Base-by-base conservation (phyloP, 441 rosid species). In the Capsella rubella region DNA sequence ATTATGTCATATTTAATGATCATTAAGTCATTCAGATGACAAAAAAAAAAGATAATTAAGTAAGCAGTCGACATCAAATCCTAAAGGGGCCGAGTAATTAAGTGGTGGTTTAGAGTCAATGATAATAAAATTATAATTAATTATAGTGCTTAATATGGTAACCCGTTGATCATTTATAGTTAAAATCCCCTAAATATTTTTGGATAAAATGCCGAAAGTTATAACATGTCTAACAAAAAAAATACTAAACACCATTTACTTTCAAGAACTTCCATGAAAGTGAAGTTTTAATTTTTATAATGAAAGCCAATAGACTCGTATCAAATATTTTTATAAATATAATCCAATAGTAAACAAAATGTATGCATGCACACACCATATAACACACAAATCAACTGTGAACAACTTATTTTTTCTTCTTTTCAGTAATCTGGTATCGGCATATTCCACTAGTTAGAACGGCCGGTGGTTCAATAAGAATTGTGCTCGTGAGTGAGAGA, bases 81-180 rank as follows among this genome's bases (percentile, higher is more conserved):
- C 42, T 68, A 43, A 52, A 61, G 51, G 56, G 27, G 13, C 74
- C 69, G 15, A 8, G 56, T 40, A 32, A 21, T 21, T 35, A 13
- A 46, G 15, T 35, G 55, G 58, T 63, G 71, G 53, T 69, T 46
- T 35, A 46, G 53, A 75, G 74, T 75, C 79, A 62, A 75, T 75
- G 52, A 62, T 62, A 4, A 45, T 69, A 43, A 43, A 43, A 61
- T 15, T 51, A 67, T 55, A 54, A 27, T 29, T 55, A 54, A 27
- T 29, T 55, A 35, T 61, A 63, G 69, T 75, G 74, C 64, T 75
- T 69, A 46, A 46, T 57, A 37, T 69, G 53, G 70, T 62, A 69
- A 61, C 9, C 42, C 28, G 0, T 61, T 52, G 67, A 61, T 74
- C 52, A 75, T 75, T 69, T 35, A 49, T 37, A 69, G 79, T 37